Conservation (phyloP, 2,329 filamentous ascomycete species). For the Gaeumannomyces tritici region DNA sequence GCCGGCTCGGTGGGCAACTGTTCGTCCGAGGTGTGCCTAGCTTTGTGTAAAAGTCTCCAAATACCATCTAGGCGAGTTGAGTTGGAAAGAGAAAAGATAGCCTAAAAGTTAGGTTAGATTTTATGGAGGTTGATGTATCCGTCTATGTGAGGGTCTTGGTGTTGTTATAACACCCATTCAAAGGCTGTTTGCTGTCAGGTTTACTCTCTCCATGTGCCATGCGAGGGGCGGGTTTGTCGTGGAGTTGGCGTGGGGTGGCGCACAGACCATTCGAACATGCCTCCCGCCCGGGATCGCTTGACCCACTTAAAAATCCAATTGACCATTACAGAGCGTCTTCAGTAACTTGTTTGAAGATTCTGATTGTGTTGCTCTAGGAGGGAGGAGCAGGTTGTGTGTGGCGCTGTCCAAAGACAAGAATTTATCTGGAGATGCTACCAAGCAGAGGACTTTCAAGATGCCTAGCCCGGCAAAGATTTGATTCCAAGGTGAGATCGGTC, state of each 20-base stretch:
- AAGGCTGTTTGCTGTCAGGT: neutral
- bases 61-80: neutral
- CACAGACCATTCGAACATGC: neutral
- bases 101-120: neutral
- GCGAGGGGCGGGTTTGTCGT: neutral
- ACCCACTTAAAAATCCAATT: neutral
- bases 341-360: neutral
- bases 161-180: too few species aligned
- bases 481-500: neutral
- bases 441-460: constrained; percentile 33
- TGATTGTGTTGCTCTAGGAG: neutral
- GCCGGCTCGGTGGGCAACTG: neutral
- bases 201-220: neutral
- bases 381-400: neutral
- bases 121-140: neutral
- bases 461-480: constrained; percentile 2
- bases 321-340: neutral
- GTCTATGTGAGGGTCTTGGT: too few species aligned
- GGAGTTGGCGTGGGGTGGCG: neutral
- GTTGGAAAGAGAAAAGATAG: neutral
- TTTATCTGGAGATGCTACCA: constrained; percentile 36
- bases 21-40: neutral
- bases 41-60: neutral
- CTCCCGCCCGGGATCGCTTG: neutral
- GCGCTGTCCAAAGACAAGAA: neutral